Evolutionary conservation across 2,329 filamentous ascomycete species (phyloP).

Genomic region (Cordyceps tenuipes): DNA sequence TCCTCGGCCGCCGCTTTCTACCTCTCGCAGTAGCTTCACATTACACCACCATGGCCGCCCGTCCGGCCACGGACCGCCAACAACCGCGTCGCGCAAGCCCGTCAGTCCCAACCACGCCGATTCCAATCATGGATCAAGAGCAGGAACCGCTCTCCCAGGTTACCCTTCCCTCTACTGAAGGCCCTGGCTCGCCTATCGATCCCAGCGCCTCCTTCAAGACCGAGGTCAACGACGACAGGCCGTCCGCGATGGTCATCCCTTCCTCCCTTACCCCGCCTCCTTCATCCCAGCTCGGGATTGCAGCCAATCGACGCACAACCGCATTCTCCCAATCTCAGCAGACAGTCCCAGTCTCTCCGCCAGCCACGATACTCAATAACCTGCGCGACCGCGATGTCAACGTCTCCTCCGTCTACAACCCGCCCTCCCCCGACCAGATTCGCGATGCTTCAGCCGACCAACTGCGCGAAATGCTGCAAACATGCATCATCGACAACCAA

Average conservation of each 20-base stretch:
- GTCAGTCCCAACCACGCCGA: constrained; percentile 5
- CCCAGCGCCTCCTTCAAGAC: constrained; percentile 40
- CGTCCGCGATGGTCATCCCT: constrained; percentile 40
- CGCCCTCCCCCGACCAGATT: constrained; percentile 42
- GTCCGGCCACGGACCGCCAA: not conserved
- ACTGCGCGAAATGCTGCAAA: constrained; percentile 47
- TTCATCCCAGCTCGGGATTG: constrained; percentile 40
- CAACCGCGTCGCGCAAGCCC: not conserved
- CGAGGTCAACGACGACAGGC: constrained; percentile 40
- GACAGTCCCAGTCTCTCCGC: constrained; percentile 45
- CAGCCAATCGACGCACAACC: constrained; percentile 17
- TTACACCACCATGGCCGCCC: constrained; percentile 1
- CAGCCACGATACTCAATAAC: constrained; percentile 36
- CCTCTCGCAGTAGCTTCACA: not conserved
- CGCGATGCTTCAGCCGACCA: constrained; percentile 45
- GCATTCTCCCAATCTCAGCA: constrained; percentile 35
- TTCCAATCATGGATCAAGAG: not conserved
- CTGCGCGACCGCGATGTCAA: constrained; percentile 23
- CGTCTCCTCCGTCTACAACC: constrained; percentile 27
- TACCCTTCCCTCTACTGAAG: constrained; percentile 51
- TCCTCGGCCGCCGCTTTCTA: not conserved
- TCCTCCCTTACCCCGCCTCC: constrained; percentile 52
- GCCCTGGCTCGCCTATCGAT: constrained; percentile 44
- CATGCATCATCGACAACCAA: constrained; percentile 46
- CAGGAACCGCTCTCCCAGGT: constrained; percentile 33